phyloP scores from a whole-genome alignment of 1,139 yeast species.

The Yamadazyma diospyri region DNA sequence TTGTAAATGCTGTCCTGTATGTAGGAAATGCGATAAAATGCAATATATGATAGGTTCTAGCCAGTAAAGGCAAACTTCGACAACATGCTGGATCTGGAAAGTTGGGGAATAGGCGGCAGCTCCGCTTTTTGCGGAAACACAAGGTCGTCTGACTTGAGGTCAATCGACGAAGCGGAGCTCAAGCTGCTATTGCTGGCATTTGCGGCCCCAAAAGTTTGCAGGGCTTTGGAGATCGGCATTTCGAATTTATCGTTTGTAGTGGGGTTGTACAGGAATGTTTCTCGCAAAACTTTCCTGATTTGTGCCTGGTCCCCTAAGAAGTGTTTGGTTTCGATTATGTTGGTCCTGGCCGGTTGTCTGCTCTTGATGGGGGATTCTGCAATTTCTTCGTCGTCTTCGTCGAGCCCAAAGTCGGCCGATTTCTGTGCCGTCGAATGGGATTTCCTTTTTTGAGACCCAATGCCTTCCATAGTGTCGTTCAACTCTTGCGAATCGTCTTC shows the following conservation, averaged over 20 bases:
- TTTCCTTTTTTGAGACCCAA: not conserved
- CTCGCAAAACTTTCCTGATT: conserved; percentile 23
- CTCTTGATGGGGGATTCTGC: conserved; percentile 42
- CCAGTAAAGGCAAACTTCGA: conserved; percentile 17
- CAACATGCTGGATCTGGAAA: conserved; percentile 9
- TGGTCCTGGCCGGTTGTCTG: too few species aligned
- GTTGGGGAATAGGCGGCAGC: too few species aligned
- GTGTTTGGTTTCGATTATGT: conserved; percentile 1
- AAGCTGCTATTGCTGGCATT: conserved; percentile 1
- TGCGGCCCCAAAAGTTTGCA: too few species aligned
- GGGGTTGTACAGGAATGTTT: conserved; percentile 24
- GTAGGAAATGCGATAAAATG: too few species aligned
- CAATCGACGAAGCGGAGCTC: conserved; percentile 9
- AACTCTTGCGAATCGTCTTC: conserved; percentile 10
- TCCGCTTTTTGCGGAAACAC: too few species aligned
- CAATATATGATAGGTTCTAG: not conserved
- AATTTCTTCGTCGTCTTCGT: conserved; percentile 36
- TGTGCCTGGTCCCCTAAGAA: conserved; percentile 8
- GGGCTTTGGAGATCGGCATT: conserved; percentile 1
- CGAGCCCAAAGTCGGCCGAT: conserved; percentile 13
- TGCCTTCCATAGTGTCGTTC: conserved; percentile 1
- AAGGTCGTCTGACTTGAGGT: conserved; percentile 12
- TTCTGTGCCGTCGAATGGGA: not conserved
- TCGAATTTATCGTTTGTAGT: conserved; percentile 5
- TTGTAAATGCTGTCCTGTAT: not conserved